Evolutionary conservation across 768 basidiomycete species (phyloP).

Genomic region (Russula ochroleuca): DNA sequence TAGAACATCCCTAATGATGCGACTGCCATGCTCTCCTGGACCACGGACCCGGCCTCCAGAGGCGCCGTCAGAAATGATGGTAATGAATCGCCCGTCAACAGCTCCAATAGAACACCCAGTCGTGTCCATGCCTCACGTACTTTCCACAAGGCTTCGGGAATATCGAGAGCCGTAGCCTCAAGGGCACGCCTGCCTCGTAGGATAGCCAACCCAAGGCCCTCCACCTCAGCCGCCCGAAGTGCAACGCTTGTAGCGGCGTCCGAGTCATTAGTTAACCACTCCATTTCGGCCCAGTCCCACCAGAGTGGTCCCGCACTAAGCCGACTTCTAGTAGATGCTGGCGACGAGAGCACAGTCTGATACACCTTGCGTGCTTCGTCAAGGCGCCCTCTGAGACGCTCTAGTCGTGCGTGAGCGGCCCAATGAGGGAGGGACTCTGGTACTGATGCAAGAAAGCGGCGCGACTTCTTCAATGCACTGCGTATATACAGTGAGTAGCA

Average conservation of each 20-base stretch:
- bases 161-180: slow-evolving; percentile 43
- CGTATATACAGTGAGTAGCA: background rate
- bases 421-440: slow-evolving; percentile 61
- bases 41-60: slow-evolving; percentile 26
- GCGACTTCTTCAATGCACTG: slow-evolving; percentile 70
- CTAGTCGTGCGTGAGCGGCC: slow-evolving; percentile 73
- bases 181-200: slow-evolving; percentile 62
- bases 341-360: slow-evolving; percentile 54
- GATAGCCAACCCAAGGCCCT: slow-evolving; percentile 49
- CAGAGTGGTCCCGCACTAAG: slow-evolving; percentile 49
- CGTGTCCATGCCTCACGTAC: slow-evolving; percentile 63
- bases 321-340: slow-evolving; percentile 37
- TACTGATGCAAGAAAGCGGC: slow-evolving; percentile 50
- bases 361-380: slow-evolving; percentile 78
- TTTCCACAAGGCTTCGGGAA: slow-evolving; percentile 41
- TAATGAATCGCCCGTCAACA: slow-evolving; percentile 47
- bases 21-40: slow-evolving; percentile 54
- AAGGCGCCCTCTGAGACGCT: slow-evolving; percentile 56
- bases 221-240: slow-evolving; percentile 49
- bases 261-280: slow-evolving; percentile 59
- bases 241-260: slow-evolving; percentile 52
- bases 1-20: slow-evolving; percentile 58
- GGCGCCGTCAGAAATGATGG: slow-evolving; percentile 36
- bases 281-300: slow-evolving; percentile 85
- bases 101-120: slow-evolving; percentile 58